These are phyloP conservation scores for Rhamnella rubrinervis DNA, from an alignment of 331 rosid species.

Conservation along the genomic window DNA sequence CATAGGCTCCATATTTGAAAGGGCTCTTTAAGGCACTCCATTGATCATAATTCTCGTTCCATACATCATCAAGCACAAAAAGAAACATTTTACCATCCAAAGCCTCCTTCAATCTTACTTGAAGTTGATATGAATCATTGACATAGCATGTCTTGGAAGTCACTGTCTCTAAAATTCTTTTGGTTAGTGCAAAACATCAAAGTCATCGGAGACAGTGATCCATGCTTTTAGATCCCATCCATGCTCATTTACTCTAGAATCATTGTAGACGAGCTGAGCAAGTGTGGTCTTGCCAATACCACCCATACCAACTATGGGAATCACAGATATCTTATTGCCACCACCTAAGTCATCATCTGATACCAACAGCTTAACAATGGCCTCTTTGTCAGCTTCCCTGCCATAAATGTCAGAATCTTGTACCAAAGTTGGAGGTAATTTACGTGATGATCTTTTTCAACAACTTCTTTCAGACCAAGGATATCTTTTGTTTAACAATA, in stretches of 20 bases:
- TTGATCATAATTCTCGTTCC: conserved; percentile 16
- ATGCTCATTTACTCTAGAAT: conserved; percentile 4
- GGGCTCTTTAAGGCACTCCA: conserved; percentile 15
- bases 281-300: conserved; percentile 28
- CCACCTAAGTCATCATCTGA: conserved; percentile 4
- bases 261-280: conserved; percentile 20
- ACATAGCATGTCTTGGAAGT: background rate
- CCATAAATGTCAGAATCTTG: conserved; percentile 21
- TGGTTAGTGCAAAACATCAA: background rate
- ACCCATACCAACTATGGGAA: conserved; percentile 32
- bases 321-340: conserved; percentile 7
- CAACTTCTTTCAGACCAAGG: conserved; percentile 14
- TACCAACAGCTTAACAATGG: conserved; percentile 12
- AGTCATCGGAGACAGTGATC: conserved; percentile 18
- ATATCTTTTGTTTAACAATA: conserved; percentile 3
- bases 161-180: conserved; percentile 3
- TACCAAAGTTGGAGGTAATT: conserved; percentile 11
- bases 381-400: conserved; percentile 10
- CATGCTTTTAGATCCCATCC: background rate
- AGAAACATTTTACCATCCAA: background rate
- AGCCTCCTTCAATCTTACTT: conserved; percentile 1
- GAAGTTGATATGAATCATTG: conserved; percentile 3
- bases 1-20: conserved; percentile 9
- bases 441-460: background rate
- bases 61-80: conserved; percentile 37